Conservation (phyloP, 2,329 filamentous ascomycete species). For the Microsporum audouinii region DNA sequence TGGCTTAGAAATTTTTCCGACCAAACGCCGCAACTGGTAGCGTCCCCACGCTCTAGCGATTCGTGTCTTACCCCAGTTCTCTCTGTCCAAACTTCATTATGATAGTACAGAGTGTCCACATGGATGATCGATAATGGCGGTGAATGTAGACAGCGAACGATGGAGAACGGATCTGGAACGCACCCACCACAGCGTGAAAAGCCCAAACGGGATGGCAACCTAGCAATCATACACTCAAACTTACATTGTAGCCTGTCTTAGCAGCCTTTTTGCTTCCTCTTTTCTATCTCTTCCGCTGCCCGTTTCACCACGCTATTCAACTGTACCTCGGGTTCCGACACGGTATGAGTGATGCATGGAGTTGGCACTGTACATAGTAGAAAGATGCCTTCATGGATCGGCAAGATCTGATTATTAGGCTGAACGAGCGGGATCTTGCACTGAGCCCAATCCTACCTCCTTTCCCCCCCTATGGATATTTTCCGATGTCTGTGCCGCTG, state of each 20-base stretch:
- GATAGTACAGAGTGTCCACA: not conserved
- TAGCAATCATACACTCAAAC: not conserved
- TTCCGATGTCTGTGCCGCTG: not conserved
- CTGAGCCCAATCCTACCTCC: not conserved
- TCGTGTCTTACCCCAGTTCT: slow-evolving; percentile 1
- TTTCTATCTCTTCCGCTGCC: not conserved
- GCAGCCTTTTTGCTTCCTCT: not conserved
- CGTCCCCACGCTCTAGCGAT: slow-evolving; percentile 2
- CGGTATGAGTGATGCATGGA: not conserved
- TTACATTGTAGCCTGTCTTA: not conserved
- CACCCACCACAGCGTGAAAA: not conserved
- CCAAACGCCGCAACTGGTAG: not conserved
- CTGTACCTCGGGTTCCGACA: not conserved
- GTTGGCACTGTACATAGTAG: not conserved
- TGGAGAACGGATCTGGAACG: not conserved
- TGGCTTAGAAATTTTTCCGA: not conserved
- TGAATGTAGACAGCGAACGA: not conserved
- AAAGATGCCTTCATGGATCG: not conserved
- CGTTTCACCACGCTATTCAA: not conserved
- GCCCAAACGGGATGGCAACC: not conserved
- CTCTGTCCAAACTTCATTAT: not conserved
- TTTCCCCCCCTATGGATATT: not conserved
- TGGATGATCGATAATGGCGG: not conserved
- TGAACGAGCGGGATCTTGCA: not conserved
- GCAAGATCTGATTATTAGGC: not conserved